Conservation (phyloP, 1,284 basidiomycete species). For the Exsudoporus floridanus region DNA sequence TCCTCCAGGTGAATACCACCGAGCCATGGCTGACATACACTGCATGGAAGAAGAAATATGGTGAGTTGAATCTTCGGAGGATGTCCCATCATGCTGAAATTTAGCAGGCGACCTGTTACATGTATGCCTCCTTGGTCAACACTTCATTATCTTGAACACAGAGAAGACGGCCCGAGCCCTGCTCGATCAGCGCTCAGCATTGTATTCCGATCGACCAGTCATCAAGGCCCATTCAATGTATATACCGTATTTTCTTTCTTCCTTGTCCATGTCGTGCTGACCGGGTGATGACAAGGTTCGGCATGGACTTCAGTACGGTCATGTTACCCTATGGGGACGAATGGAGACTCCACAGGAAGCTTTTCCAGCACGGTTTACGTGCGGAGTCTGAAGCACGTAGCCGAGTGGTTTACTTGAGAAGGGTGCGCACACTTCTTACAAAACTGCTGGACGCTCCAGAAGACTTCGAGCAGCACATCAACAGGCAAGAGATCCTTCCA, state of each 20-base stretch:
- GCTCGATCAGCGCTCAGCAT: conserved; percentile 25
- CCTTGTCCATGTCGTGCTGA: not conserved
- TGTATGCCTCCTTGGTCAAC: conserved; percentile 22
- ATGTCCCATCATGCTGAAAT: not conserved
- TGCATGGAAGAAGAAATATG: conserved; percentile 24
- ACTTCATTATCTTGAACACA: conserved; percentile 26
- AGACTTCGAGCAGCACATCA: conserved; percentile 27
- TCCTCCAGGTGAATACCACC: conserved; percentile 17
- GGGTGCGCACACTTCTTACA: conserved; percentile 16
- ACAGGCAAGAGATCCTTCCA: conserved; percentile 6
- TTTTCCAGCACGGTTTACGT: conserved; percentile 25
- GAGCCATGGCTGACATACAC: conserved; percentile 29
- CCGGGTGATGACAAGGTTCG: conserved; percentile 12
- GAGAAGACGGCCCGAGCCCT: conserved; percentile 25
- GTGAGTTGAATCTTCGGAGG: not conserved
- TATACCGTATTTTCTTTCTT: not conserved
- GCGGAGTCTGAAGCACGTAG: conserved; percentile 17
- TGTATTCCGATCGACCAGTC: conserved; percentile 28
- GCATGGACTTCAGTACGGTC: conserved; percentile 25
- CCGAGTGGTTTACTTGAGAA: conserved; percentile 20
- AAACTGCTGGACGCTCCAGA: conserved; percentile 24
- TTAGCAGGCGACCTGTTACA: conserved; percentile 23
- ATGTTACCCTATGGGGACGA: conserved; percentile 25
- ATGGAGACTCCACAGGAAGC: conserved; percentile 27
- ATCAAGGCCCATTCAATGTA: conserved; percentile 20